Conservation (phyloP, 257 asterid genomes). For the Capsicum rhomboideum region DNA sequence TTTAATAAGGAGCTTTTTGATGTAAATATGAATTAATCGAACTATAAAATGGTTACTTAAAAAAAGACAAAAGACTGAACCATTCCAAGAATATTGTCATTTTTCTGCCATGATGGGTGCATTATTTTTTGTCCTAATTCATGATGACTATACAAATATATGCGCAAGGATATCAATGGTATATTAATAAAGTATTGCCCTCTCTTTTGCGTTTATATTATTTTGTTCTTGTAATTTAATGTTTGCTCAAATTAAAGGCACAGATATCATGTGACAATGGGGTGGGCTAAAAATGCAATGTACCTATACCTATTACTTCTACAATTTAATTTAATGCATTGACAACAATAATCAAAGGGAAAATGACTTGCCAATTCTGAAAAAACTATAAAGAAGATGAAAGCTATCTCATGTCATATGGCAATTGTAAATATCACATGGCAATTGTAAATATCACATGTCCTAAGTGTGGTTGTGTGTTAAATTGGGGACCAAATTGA, state of each 20-base stretch:
- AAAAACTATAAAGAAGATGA: conserved; percentile 8
- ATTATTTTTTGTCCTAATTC: conserved; percentile 2
- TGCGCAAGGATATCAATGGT: background rate
- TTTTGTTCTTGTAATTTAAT: background rate
- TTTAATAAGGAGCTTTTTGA: too few relatives aligned
- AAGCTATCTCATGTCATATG: conserved; percentile 3
- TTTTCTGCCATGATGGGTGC: conserved; percentile 1
- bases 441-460: conserved; percentile 27
- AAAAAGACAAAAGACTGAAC: background rate
- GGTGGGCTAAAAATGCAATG: conserved; percentile 16
- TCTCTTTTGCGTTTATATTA: background rate
- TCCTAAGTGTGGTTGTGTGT: conserved; percentile 20
- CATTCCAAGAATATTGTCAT: conserved; percentile 10
- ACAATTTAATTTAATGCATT: background rate
- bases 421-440: conserved; percentile 14
- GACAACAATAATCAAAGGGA: conserved; percentile 2
- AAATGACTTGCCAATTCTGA: conserved; percentile 21
- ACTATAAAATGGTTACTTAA: too few relatives aligned
- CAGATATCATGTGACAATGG: conserved; percentile 14
- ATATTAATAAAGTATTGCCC: background rate
- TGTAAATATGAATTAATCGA: too few relatives aligned
- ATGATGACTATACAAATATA: background rate
- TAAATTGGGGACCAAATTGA: conserved; percentile 18
- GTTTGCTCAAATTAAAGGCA: background rate
- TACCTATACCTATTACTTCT: background rate